phyloP scores from a whole-genome alignment of 371 early-diverging fungal species.

The Rhizopus microsporus region DNA sequence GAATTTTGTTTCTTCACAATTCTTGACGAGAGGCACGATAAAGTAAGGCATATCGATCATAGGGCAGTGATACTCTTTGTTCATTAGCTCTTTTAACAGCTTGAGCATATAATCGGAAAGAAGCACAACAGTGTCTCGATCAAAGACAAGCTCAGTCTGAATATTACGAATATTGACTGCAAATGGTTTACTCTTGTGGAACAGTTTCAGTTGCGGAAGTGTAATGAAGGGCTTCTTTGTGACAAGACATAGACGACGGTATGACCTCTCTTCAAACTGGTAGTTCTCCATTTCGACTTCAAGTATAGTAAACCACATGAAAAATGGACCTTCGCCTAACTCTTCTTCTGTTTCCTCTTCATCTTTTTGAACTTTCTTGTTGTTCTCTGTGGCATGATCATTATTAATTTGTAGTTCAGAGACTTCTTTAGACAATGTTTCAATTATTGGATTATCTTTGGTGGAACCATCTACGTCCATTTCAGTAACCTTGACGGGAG shows the following conservation, averaged over 20 bases:
- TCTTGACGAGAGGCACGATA: constrained; percentile 51
- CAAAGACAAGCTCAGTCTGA: constrained; percentile 23
- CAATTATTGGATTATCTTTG: not conserved
- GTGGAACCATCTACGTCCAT: not conserved
- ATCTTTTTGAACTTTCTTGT: not conserved
- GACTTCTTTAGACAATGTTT: not conserved
- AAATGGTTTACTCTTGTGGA: constrained; percentile 37
- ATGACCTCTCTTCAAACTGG: constrained; percentile 28
- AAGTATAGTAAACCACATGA: constrained; percentile 31
- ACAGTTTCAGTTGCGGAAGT: constrained; percentile 44
- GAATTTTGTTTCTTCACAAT: constrained; percentile 13
- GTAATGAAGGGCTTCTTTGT: constrained; percentile 51
- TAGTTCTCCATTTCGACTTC: constrained; percentile 24
- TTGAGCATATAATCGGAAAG: constrained; percentile 57
- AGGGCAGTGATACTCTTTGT: constrained; percentile 55
- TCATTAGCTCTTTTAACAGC: constrained; percentile 50
- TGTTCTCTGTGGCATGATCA: not conserved
- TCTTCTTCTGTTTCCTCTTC: constrained; percentile 24
- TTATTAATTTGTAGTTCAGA: too few relatives aligned
- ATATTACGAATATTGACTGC: constrained; percentile 26
- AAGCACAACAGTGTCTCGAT: constrained; percentile 30
- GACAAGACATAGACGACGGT: constrained; percentile 53
- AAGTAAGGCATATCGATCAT: constrained; percentile 56
- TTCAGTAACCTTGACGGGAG: not conserved
- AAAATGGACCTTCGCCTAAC: constrained; percentile 35